Evolutionary conservation across 2,329 filamentous ascomycete species (phyloP), one percentile per base, ranked within the genome.

Genomic region (Fusarium miscanthi): DNA sequence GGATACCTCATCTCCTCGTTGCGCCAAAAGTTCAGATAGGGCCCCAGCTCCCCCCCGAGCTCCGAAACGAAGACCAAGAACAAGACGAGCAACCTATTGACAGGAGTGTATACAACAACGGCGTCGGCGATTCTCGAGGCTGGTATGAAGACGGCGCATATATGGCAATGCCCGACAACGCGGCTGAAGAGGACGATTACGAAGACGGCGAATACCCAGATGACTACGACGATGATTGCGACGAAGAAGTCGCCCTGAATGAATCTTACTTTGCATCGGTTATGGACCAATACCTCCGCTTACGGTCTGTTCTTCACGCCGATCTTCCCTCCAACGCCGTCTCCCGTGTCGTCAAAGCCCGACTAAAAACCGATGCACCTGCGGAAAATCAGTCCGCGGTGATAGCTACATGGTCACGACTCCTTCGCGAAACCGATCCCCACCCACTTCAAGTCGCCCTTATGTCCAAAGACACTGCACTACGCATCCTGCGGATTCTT

Each of bases 131-230:
- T 75, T 83, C 85, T 27, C 82, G 87, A 61, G 92, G 92, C 16
- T 91, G 89, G 77, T 96, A 93, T 79, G 84, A 90, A 21, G 93
- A 97, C 74, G 94, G 94, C 53, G 92, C 93, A 41, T 97, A 94
- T 79, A 89, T 92, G 30, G 92, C 91, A 8, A 85, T 87, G 6
- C 86, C 89, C 1, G 82, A 85, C 33, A 73, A 73, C 30, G 72
- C 79, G 48, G 77, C 78, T 16, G 78, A 80, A 30, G 73, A 78
- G 19, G 63, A 74, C 19, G 73, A 75, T 23, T 65, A 77, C 16
- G 79, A 80, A n/a, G 78, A 80, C 23, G 74, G 69, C 13, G 74
- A 78, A 30, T 69, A 71, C 17, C 64, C 68, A 3, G 73, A 78
- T 23, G 77, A 77, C 9, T 66, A 73, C 17, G 73, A 80, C 19